Percentiles rank a stretch among this genome's conserved stretches.
Evolutionary conservation across 192 early-diverging fungal genomes (phyloP).

Genomic region (Funneliformis geosporum): DNA sequence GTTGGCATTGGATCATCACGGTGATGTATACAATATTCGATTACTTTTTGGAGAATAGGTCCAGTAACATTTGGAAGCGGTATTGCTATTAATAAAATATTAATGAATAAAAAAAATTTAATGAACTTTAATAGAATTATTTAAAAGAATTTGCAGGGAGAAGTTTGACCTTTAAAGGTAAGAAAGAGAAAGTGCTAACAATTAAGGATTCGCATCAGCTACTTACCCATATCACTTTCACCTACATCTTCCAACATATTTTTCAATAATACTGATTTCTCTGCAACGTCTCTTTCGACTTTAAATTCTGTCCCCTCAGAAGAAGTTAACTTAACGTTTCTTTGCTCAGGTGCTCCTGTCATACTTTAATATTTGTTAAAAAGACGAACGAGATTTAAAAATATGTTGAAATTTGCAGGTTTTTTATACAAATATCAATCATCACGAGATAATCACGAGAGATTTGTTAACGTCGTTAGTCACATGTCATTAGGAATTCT

Average conservation of each 20-base stretch:
- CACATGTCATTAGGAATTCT: neutral
- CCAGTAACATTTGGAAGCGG: conserved; percentile 91
- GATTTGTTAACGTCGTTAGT: neutral
- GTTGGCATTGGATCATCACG: conserved; percentile 51
- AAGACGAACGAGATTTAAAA: neutral
- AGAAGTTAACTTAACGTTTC: conserved; percentile 44
- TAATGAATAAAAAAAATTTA: neutral
- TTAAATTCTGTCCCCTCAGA: conserved; percentile 57
- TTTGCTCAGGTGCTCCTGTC: conserved; percentile 1
- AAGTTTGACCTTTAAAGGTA: no score
- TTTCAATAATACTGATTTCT: conserved; percentile 70
- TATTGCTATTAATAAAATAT: conserved; percentile 51
- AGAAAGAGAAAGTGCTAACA: no score
- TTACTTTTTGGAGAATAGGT: conserved; percentile 81
- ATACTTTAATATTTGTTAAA: neutral
- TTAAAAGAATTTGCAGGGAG: no score
- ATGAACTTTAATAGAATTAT: no score
- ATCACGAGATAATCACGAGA: neutral
- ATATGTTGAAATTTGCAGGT: no score
- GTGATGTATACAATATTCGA: conserved; percentile 90
- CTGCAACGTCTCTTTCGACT: conserved; percentile 64
- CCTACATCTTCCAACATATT: conserved; percentile 83
- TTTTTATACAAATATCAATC: no score
- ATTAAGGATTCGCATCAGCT: neutral
- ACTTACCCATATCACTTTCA: conserved; percentile 52